phyloP scores from a whole-genome alignment of 306 rosid genomes.

The Quercus dentata region DNA sequence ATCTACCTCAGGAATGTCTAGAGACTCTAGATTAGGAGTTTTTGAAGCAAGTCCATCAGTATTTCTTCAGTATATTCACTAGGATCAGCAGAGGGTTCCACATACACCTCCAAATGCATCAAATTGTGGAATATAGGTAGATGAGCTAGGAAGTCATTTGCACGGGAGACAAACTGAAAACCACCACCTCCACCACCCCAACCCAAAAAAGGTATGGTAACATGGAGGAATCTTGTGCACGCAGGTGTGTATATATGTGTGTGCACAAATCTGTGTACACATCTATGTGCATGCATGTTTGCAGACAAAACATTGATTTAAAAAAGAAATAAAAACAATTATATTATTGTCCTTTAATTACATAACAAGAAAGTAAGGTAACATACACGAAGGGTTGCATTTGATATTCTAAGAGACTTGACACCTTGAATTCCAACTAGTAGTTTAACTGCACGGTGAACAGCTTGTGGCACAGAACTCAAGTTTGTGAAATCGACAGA shows the following conservation, averaged over 20 bases:
- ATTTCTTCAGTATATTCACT: background rate
- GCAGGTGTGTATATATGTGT: too few relatives aligned
- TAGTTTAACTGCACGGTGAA: too few relatives aligned
- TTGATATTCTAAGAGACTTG: too few relatives aligned
- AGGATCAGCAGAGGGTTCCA: too few relatives aligned
- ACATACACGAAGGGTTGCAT: too few relatives aligned
- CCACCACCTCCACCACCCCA: background rate
- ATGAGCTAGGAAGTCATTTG: background rate
- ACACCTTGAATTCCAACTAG: too few relatives aligned
- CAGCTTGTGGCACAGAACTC: too few relatives aligned
- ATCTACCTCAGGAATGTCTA: slow-evolving; percentile 7
- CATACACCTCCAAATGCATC: slow-evolving; percentile 9
- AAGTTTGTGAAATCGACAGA: too few relatives aligned
- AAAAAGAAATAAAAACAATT: too few relatives aligned
- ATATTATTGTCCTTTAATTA: too few relatives aligned
- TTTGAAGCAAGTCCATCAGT: slow-evolving; percentile 20
- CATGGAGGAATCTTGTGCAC: background rate
- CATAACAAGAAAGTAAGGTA: too few relatives aligned
- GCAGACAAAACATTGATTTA: background rate
- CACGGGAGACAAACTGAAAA: background rate
- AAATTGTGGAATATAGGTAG: slow-evolving; percentile 12
- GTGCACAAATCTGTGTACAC: too few relatives aligned
- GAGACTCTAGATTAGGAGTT: slow-evolving; percentile 23
- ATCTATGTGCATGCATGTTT: background rate
- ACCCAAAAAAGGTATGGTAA: background rate